A percentile compares a stretch with the other conserved stretches of the same genome.
These are phyloP conservation scores for Vaccinium macrocarpon DNA, from an alignment of 148 eudicot genomes.

Conservation along the genomic window DNA sequence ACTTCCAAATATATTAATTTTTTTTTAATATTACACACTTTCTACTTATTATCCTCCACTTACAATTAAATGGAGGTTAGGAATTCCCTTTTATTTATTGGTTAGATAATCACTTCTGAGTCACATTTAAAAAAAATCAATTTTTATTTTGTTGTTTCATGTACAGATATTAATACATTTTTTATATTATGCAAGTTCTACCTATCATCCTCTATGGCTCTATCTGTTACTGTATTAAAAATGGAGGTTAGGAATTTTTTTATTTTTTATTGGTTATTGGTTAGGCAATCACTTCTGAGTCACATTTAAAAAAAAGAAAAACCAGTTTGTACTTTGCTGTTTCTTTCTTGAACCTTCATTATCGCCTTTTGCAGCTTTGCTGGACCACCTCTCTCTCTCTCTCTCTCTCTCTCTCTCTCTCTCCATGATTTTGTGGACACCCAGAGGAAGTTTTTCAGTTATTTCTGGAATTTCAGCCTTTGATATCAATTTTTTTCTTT, in stretches of 20 bases:
- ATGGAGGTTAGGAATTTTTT: background rate
- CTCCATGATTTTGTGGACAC: background rate
- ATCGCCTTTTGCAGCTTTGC: background rate
- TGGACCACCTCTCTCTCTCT: background rate
- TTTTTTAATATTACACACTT: too few species aligned
- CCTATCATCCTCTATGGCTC: too few species aligned
- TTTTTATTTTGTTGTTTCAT: constrained; percentile 5
- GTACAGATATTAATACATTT: too few species aligned
- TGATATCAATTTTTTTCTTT: background rate
- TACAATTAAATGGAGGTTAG: too few species aligned
- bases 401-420: background rate
- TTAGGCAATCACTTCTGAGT: background rate
- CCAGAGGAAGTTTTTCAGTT: background rate
- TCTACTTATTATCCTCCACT: too few species aligned
- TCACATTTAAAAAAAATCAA: background rate
- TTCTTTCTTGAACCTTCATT: background rate
- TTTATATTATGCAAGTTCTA: too few species aligned
- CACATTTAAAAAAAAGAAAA: background rate
- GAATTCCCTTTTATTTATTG: too few species aligned
- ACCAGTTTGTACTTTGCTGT: constrained; percentile 11
- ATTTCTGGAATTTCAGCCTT: background rate
- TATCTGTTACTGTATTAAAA: fast-evolving
- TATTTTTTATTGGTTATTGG: background rate
- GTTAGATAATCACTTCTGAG: background rate
- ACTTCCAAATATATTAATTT: too few species aligned